Conservation (phyloP, 2,329 filamentous ascomycete species). For the Simplicillium aogashimaense region DNA sequence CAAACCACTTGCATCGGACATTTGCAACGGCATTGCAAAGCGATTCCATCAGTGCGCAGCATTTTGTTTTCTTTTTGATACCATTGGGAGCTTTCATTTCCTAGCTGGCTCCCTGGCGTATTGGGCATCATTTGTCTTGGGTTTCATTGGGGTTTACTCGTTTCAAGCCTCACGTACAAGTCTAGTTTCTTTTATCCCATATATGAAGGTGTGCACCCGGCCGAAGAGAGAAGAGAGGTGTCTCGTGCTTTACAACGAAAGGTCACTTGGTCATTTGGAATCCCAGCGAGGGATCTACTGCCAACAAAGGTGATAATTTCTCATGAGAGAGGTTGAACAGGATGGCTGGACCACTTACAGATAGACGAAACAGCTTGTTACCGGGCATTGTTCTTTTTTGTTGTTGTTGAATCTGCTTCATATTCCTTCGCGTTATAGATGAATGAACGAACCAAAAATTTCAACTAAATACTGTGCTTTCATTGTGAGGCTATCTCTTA, state of each 20-base stretch:
- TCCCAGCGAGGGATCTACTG: no score
- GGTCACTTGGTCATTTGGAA: no score
- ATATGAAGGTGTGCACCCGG: no score
- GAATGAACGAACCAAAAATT: slow-evolving; percentile 9
- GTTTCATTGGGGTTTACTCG: slow-evolving; percentile 3
- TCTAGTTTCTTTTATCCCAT: no score
- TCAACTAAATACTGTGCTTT: no score
- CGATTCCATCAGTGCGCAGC: slow-evolving; percentile 26
- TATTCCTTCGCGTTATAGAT: slow-evolving; percentile 24
- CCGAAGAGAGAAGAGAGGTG: no score
- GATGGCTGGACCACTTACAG: no score
- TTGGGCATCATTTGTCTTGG: slow-evolving; percentile 3
- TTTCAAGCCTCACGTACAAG: neutral
- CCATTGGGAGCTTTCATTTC: slow-evolving; percentile 23
- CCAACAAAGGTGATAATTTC: no score
- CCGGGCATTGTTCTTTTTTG: slow-evolving; percentile 1
- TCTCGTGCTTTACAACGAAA: no score
- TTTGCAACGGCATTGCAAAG: slow-evolving; percentile 26
- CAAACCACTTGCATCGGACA: no score
- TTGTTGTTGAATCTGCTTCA: slow-evolving; percentile 18
- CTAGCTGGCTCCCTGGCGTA: slow-evolving; percentile 1
- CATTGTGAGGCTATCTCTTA: no score
- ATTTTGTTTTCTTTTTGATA: slow-evolving; percentile 33
- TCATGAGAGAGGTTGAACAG: slow-evolving; percentile 9
- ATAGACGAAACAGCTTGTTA: neutral